Conservation (phyloP, 371 early-diverging fungal species). For the Apophysomyces sp. region DNA sequence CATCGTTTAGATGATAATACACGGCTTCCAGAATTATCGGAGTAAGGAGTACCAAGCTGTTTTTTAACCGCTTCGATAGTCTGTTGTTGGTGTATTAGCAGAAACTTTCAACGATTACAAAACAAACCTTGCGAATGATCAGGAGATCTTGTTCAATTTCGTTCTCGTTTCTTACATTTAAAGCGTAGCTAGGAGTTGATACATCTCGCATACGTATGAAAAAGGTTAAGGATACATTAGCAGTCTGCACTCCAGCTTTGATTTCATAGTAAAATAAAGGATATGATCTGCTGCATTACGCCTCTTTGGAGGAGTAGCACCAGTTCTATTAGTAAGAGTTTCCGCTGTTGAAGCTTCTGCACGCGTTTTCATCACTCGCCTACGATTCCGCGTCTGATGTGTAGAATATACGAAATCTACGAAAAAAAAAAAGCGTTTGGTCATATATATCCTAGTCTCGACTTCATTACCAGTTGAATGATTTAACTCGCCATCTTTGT, state of each 20-base stretch:
- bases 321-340: neutral
- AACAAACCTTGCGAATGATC: neutral
- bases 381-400: constrained; percentile 21
- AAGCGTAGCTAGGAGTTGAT: neutral
- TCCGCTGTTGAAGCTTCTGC: constrained; percentile 44
- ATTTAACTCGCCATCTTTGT: constrained; percentile 12
- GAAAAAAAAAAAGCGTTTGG: neutral
- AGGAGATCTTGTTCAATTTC: neutral
- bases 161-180: neutral
- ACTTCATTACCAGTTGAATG: constrained; percentile 1
- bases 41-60: neutral
- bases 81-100: neutral
- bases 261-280: neutral
- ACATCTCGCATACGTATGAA: neutral
- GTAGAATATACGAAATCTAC: constrained; percentile 5
- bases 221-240: neutral
- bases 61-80: neutral
- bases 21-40: neutral
- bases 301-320: neutral
- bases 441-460: neutral
- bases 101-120: no score
- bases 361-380: constrained; percentile 20
- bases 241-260: neutral
- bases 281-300: neutral
- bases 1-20: neutral